These are phyloP conservation scores for Tulasnella sp. DNA, from an alignment of 768 basidiomycete genomes.

Conservation along the genomic window DNA sequence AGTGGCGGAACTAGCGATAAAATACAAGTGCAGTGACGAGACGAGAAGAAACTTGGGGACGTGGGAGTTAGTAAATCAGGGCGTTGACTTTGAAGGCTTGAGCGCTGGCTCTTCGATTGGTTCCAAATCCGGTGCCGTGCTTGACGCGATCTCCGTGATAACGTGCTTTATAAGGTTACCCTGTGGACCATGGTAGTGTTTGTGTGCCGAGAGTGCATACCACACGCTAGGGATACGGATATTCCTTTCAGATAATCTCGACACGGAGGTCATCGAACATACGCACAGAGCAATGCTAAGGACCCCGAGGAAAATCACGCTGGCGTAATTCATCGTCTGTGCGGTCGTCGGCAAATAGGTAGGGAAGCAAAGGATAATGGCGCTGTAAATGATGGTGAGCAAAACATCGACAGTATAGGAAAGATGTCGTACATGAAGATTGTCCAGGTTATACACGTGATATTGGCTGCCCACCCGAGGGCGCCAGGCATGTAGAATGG, in stretches of 20 bases:
- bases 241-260: neutral
- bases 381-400: constrained; percentile 39
- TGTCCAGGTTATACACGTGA: constrained; percentile 40
- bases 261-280: too few species aligned
- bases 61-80: too few species aligned
- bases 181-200: constrained; percentile 13
- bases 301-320: constrained; percentile 32
- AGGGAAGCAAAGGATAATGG: constrained; percentile 61
- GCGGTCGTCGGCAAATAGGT: constrained; percentile 54
- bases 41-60: too few species aligned
- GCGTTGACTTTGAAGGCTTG: too few species aligned
- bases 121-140: too few species aligned
- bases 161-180: constrained; percentile 2
- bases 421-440: constrained; percentile 15
- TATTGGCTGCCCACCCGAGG: constrained; percentile 49
- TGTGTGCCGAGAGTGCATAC: constrained; percentile 8
- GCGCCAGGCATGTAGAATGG: constrained; percentile 71
- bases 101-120: too few species aligned
- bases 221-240: neutral
- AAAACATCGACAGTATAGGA: neutral
- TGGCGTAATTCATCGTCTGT: constrained; percentile 71
- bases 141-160: constrained; percentile 2
- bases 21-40: too few species aligned
- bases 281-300: constrained; percentile 10
- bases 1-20: too few species aligned